Conservation (phyloP, 805 yeast species). For the Scheffersomyces coipomensis region DNA sequence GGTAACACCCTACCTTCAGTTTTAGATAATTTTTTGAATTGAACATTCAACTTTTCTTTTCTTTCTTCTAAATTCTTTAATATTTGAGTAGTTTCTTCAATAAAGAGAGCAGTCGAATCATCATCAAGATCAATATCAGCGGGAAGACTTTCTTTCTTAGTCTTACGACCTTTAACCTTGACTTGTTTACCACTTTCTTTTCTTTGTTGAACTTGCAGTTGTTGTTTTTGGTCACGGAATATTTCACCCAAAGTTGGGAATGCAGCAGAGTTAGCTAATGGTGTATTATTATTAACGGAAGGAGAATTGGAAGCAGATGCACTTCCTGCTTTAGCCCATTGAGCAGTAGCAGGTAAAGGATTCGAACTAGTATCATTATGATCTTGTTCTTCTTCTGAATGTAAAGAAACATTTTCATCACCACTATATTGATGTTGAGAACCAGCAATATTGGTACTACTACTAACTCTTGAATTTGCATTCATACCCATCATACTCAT, state of each 20-base stretch:
- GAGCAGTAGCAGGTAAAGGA: constrained; percentile 68
- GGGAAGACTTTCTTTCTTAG: constrained; percentile 33
- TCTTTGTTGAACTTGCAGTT: constrained; percentile 25
- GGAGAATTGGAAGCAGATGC: constrained; percentile 34
- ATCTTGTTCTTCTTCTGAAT: constrained; percentile 8
- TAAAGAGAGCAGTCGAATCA: constrained; percentile 43
- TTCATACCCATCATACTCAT: constrained; percentile 46
- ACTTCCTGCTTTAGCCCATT: constrained; percentile 49
- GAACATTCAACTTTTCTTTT: constrained; percentile 39
- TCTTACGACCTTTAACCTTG: constrained; percentile 19
- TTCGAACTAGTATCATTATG: constrained; percentile 27
- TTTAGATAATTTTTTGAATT: constrained; percentile 20
- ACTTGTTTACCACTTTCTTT: constrained; percentile 10
- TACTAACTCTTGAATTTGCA: constrained; percentile 15
- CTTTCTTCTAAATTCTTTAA: constrained; percentile 37
- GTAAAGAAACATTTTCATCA: constrained; percentile 13
- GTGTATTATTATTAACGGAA: constrained; percentile 28
- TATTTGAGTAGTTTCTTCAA: constrained; percentile 46
- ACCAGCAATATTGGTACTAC: constrained; percentile 7
- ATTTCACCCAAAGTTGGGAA: constrained; percentile 60
- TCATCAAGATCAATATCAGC: constrained; percentile 52
- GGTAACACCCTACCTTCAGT: constrained; percentile 30
- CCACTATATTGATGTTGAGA: constrained; percentile 14
- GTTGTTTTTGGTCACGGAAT: constrained; percentile 35
- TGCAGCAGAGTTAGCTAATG: constrained; percentile 48